Evolutionary conservation across 1,284 basidiomycete species (phyloP), one percentile per base, ranked within the genome.

Genomic region (Neotropicomus parvogracilis): DNA sequence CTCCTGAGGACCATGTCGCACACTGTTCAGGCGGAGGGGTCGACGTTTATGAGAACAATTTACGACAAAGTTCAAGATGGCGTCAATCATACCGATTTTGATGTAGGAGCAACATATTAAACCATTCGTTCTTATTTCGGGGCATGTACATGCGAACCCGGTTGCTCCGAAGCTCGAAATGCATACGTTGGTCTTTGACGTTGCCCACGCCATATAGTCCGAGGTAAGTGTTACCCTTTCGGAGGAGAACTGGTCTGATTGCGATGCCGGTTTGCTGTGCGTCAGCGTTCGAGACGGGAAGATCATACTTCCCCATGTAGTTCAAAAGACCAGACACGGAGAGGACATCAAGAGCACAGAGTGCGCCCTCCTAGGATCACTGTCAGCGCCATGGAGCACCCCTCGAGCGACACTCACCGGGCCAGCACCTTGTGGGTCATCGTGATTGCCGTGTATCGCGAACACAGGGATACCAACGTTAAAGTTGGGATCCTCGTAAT

Each of bases 381-480:
- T 34, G 43, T 40, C 39, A 46, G 40, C 12, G 29, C 9, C 6
- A 41, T 17, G 37, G 36, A 27, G 40, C 24, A 4, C 28, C 14
- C 20, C 13, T 17, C 4, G 10, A 24, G 13, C 9, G 16, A 52
- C 13, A 66, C 88, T 56, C 59, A 92, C 92, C 10, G 89, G 79
- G 12, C 94, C 94, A 11, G 93, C 86, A 19, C 95, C 97, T 70
- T 99, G 97, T 27, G 97, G 95, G 59, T 99, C 95, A 64, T 99
- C 97, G 67, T 99, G 97, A 64, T 99, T 99, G 35, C 95, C 97
- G 62, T 99, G 95, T 38, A 99, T 99, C 0, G 95, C 97, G 70
- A 99, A 99, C 19, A 98, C 88, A 3, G 97, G 97, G 24, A 97
- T 91, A 17, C 83, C 85, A 44, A 99, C 80, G 62, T 99, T 99